phyloP scores from a whole-genome alignment of 139 green algal genomes.

The Trebouxia sp. region DNA sequence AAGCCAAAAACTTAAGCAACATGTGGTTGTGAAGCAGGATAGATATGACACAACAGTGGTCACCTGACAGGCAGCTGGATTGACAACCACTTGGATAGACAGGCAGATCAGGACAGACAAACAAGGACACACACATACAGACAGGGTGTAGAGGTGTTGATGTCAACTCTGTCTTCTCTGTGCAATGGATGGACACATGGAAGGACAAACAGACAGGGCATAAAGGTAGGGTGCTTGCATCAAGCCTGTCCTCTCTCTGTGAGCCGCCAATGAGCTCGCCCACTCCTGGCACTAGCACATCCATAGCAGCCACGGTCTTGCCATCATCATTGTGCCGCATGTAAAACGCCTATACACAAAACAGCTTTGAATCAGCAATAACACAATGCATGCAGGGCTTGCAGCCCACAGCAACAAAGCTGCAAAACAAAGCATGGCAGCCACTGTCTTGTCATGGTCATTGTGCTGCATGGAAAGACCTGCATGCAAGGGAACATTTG shows the following conservation, averaged over 20 bases:
- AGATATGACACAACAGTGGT: no score
- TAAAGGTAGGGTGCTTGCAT: slow-evolving; percentile 30
- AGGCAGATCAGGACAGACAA: no score
- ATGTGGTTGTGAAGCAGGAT: no score
- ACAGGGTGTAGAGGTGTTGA: no score
- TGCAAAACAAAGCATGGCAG: no score
- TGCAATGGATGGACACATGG: no score
- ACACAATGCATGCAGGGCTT: no score
- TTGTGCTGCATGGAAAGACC: slow-evolving; percentile 99
- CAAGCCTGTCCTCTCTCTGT: slow-evolving; percentile 87
- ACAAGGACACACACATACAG: neutral
- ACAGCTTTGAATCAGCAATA: neutral
- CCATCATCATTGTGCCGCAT: slow-evolving; percentile 97
- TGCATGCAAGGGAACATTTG: slow-evolving; percentile 28
- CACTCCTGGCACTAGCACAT: slow-evolving; percentile 96
- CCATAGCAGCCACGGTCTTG: slow-evolving; percentile 98
- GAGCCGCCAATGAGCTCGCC: slow-evolving; percentile 91
- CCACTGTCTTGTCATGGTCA: slow-evolving; percentile 95
- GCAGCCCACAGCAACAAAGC: no score
- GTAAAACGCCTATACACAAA: slow-evolving; percentile 86
- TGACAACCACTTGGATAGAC: no score
- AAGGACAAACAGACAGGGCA: neutral
- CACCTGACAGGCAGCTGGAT: no score
- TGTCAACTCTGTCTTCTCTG: no score
- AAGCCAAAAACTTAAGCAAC: no score